A percentile compares a stretch with the other conserved stretches of the same genome.
Evolutionary conservation across 2,329 filamentous ascomycete species (phyloP).

Genomic region (Pseudogymnoascus sp.): DNA sequence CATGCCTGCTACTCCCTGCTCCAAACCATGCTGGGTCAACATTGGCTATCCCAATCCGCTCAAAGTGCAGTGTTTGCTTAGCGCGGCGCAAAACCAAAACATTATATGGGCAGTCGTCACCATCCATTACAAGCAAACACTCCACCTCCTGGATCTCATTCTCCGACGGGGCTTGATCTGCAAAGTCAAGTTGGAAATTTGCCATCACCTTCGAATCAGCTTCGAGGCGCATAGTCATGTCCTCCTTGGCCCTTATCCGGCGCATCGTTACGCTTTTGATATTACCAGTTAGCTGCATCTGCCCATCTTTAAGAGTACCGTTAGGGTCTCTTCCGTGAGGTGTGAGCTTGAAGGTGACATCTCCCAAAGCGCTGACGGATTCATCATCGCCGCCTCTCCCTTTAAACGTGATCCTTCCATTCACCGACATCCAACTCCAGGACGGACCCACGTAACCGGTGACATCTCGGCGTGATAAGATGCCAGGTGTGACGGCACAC

Average conservation of each 20-base stretch:
- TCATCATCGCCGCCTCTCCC: background rate
- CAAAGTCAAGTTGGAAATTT: slow-evolving; percentile 11
- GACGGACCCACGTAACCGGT: slow-evolving; percentile 11
- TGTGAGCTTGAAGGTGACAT: slow-evolving; percentile 11
- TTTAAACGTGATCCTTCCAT: slow-evolving; percentile 10
- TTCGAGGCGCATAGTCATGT: slow-evolving; percentile 8
- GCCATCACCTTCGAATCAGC: background rate
- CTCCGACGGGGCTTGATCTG: background rate
- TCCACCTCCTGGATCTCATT: background rate
- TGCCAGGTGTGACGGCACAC: background rate
- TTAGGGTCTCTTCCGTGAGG: slow-evolving; percentile 10
- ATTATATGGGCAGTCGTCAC: background rate
- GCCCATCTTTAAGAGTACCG: slow-evolving; percentile 10
- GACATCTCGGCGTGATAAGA: background rate
- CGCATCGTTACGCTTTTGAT: slow-evolving; percentile 8
- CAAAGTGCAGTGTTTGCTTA: slow-evolving; percentile 11
- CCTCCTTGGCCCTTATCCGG: background rate
- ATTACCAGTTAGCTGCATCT: slow-evolving; percentile 10
- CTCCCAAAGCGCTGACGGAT: slow-evolving; percentile 6
- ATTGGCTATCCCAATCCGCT: slow-evolving; percentile 12
- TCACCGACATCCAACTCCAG: slow-evolving; percentile 14
- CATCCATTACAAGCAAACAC: slow-evolving; percentile 12
- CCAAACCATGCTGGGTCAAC: slow-evolving; percentile 14
- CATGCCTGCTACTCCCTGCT: background rate
- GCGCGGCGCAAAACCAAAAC: slow-evolving; percentile 12